phyloP scores from a whole-genome alignment of 805 yeast genomes.

The Ogataea trehaloabstinens region DNA sequence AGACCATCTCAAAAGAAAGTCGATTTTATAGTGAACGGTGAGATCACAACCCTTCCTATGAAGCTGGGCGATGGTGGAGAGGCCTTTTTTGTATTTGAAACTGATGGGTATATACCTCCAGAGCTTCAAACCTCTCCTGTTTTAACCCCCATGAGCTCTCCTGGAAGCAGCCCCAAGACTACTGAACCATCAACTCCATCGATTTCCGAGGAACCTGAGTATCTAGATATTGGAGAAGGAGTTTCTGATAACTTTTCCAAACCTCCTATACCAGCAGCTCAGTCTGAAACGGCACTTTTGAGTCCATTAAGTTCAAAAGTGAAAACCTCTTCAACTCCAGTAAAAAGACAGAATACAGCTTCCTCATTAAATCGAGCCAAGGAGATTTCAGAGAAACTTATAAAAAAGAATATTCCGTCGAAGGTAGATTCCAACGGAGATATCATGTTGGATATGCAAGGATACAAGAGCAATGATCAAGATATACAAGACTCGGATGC shows the following conservation, averaged over 20 bases:
- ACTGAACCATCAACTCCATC: slow-evolving; percentile 14
- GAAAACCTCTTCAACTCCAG: slow-evolving; percentile 31
- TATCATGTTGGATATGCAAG: slow-evolving; percentile 88
- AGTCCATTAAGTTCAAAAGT: slow-evolving; percentile 24
- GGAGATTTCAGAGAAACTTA: slow-evolving; percentile 61
- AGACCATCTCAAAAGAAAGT: slow-evolving; percentile 96
- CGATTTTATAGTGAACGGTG: slow-evolving; percentile 82
- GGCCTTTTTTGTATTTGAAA: slow-evolving; percentile 94
- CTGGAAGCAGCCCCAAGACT: slow-evolving; percentile 36
- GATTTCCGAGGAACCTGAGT: slow-evolving; percentile 48
- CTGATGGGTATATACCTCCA: slow-evolving; percentile 68
- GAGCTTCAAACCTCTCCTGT: slow-evolving; percentile 87
- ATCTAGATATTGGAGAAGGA: slow-evolving; percentile 43
- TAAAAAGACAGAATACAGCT: slow-evolving; percentile 12
- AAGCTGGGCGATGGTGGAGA: slow-evolving; percentile 97
- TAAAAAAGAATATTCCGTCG: slow-evolving; percentile 78
- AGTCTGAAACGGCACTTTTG: slow-evolving; percentile 12
- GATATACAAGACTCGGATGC: slow-evolving; percentile 77
- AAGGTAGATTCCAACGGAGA: slow-evolving; percentile 88
- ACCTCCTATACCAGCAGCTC: slow-evolving; percentile 6
- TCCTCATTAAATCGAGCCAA: slow-evolving; percentile 51
- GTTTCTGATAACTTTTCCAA: slow-evolving; percentile 14
- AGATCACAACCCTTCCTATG: slow-evolving; percentile 83
- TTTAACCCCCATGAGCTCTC: slow-evolving; percentile 63
- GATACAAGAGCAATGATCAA: slow-evolving; percentile 84